Conservation (phyloP, 176 grass and related monocot species). For the Eremochloa ophiuroides region DNA sequence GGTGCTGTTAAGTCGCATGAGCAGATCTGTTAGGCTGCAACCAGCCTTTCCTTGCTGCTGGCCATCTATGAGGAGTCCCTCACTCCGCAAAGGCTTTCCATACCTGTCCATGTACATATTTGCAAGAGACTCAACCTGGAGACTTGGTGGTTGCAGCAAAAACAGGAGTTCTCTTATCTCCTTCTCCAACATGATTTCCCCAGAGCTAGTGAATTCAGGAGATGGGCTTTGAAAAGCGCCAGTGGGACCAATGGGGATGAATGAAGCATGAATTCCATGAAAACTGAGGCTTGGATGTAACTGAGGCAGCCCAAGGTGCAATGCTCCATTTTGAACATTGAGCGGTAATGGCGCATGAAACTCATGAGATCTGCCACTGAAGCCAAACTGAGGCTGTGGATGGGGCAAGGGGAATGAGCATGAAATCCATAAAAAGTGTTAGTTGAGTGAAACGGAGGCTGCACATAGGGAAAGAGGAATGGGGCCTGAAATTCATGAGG, state of each 20-base stretch:
- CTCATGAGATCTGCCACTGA: not conserved
- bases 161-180: constrained; percentile 56
- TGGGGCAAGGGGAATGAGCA: not conserved
- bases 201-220: not conserved
- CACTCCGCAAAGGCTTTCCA: constrained; percentile 29
- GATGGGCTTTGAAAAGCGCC: not conserved
- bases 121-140: constrained; percentile 44
- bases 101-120: constrained; percentile 39
- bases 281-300: not conserved
- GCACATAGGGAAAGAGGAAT: not conserved
- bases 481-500: not conserved
- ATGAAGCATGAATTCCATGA: not conserved
- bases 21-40: constrained; percentile 46
- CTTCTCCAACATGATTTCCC: constrained; percentile 39
- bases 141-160: constrained; percentile 9
- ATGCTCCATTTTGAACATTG: not conserved
- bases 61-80: constrained; percentile 36
- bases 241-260: not conserved
- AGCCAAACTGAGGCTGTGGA: not conserved
- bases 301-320: not conserved
- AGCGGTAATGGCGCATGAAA: not conserved
- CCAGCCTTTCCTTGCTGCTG: constrained; percentile 37
- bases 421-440: not conserved
- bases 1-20: constrained; percentile 40
- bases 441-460: not conserved